A percentile compares a stretch with the other conserved stretches of the same genome.
These are phyloP conservation scores for Atkinsonella hypoxylon DNA, from an alignment of 2,329 filamentous ascomycete species.

Conservation along the genomic window DNA sequence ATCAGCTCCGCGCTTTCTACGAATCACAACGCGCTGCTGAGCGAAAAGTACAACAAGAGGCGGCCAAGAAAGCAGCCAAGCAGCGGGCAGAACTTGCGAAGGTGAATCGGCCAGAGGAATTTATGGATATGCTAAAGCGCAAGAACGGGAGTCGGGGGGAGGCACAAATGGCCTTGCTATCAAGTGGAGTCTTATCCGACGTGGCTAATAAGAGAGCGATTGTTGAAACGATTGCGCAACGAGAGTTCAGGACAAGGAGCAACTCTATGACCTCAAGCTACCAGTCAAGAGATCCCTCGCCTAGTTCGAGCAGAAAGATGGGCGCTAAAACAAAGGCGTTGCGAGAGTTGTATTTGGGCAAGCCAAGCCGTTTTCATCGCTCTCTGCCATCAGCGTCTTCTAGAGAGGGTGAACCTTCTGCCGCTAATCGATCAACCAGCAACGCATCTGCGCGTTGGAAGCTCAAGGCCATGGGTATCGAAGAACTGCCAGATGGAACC, in stretches of 20 bases:
- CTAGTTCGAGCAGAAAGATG: conserved; percentile 8
- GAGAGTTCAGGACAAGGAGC: conserved; percentile 12
- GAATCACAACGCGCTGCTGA: conserved; percentile 24
- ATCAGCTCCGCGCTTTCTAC: conserved; percentile 36
- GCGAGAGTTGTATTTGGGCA: conserved; percentile 21
- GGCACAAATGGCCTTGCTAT: conserved; percentile 27
- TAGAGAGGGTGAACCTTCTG: conserved; percentile 14
- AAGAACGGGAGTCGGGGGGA: conserved; percentile 18
- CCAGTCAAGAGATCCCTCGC: conserved; percentile 10
- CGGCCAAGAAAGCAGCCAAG: conserved; percentile 15
- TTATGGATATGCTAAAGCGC: conserved; percentile 21
- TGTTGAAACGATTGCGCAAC: conserved; percentile 23
- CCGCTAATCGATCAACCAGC: conserved; percentile 18
- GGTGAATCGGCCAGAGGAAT: conserved; percentile 23
- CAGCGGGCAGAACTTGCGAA: conserved; percentile 15
- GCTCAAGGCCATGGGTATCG: conserved; percentile 38
- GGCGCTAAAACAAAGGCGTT: conserved; percentile 25
- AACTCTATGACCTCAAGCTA: conserved; percentile 11
- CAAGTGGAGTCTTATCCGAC: conserved; percentile 30
- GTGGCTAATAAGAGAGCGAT: conserved; percentile 25
- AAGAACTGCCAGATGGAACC: conserved; percentile 40
- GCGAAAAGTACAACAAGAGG: conserved; percentile 22
- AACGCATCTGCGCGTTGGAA: conserved; percentile 33
- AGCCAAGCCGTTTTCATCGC: conserved; percentile 23
- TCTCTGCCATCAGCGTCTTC: conserved; percentile 25